phyloP scores from a whole-genome alignment of 805 yeast species.

The Yamadazyma olivae region DNA sequence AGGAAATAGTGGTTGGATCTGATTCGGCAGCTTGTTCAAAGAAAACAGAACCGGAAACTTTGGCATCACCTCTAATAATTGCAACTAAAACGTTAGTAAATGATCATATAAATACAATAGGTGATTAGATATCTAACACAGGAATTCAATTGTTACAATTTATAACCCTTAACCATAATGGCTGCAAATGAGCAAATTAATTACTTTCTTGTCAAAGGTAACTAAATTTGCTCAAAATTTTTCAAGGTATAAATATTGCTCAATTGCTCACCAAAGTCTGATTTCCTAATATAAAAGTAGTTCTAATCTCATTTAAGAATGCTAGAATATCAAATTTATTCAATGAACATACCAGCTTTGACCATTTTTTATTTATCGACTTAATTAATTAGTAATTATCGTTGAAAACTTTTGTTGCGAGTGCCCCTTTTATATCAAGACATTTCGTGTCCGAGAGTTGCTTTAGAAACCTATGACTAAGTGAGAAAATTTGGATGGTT shows the following conservation, averaged over 20 bases:
- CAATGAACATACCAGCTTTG: constrained; percentile 62
- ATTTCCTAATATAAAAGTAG: too few species aligned
- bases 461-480: not conserved
- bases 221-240: not conserved
- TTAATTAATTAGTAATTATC: not conserved
- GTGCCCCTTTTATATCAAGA: constrained; percentile 5
- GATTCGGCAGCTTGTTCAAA: constrained; percentile 81
- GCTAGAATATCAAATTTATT: too few species aligned
- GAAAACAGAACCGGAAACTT: constrained; percentile 80
- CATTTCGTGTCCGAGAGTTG: not conserved
- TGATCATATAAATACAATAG: not conserved
- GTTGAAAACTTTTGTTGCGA: not conserved
- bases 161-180: too few species aligned
- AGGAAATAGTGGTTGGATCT: constrained; percentile 81
- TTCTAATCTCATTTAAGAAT: too few species aligned
- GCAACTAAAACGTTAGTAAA: constrained; percentile 55
- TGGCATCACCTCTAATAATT: constrained; percentile 92
- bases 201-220: too few species aligned
- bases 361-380: too few species aligned
- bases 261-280: not conserved
- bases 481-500: too few species aligned
- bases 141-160: not conserved
- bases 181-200: not conserved
- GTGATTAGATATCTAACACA: not conserved
- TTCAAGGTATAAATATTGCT: too few species aligned